Conservation (phyloP, 306 rosid species). For the Prunus salicina region DNA sequence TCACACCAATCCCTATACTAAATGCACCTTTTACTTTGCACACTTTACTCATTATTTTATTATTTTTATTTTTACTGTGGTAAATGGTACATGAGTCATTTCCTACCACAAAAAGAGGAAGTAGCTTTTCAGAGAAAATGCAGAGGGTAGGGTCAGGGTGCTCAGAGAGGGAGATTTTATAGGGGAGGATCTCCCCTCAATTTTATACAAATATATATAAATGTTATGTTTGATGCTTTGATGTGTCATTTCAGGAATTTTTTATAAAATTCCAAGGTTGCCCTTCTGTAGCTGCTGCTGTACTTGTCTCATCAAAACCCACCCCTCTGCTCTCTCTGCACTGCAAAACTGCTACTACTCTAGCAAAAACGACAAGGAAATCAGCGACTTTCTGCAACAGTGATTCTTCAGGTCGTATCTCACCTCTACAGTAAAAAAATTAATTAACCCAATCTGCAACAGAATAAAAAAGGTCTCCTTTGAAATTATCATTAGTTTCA, state of each 20-base stretch:
- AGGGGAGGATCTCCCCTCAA: constrained; percentile 28
- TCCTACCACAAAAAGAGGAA: not conserved
- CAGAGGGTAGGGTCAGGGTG: not conserved
- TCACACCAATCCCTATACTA: not conserved
- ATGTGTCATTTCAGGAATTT: constrained; percentile 5
- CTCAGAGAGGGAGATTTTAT: not conserved
- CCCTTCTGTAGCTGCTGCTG: not conserved
- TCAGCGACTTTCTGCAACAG: not conserved
- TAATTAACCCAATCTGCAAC: not conserved
- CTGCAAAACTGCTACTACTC: not conserved
- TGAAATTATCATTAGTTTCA: too few species aligned
- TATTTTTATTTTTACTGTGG: not conserved
- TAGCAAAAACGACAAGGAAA: not conserved
- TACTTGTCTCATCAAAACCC: not conserved
- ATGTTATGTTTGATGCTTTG: not conserved
- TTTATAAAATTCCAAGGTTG: not conserved
- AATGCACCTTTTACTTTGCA: too few species aligned
- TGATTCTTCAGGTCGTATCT: not conserved
- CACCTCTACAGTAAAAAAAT: not conserved
- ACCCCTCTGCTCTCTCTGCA: not conserved
- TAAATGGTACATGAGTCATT: not conserved
- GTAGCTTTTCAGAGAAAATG: not conserved
- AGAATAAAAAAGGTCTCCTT: not conserved
- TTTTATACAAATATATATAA: not conserved
- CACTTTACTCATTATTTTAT: too few species aligned